Base-by-base conservation (phyloP, 2,329 filamentous ascomycete genomes). In the Ophiostoma pallidulum region DNA sequence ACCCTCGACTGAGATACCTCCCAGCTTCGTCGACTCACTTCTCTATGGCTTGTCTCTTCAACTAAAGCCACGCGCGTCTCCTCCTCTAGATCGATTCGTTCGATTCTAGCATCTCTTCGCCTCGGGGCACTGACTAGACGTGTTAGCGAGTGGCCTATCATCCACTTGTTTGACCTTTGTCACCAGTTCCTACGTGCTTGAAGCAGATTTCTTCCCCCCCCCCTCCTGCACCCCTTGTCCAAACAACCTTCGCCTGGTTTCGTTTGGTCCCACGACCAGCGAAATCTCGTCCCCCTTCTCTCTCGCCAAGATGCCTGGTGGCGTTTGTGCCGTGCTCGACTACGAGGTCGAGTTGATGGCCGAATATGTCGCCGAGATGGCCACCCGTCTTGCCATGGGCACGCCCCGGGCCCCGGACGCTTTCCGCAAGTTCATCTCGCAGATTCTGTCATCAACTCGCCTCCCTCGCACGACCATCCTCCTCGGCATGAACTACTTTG, bases 261-360 rank as follows among this genome's bases (percentile, higher is more conserved):
- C 20, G 41, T 44, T 29, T 28, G n/a, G 41, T 48, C 37, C 9
- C 16, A 26, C 4, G 36, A 43, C 45, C 41, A 26, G 32, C 41
- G 48, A 59, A 60, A 54, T 58, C 59, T 54, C 55, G 10, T n/a
- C 57, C 56, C 56, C 52, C 18, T 36, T 42, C 22, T n/a, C 22
- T 48, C 22, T 37, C 56, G 60, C 58, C 70, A 79, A 68, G 60
- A 80, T 80, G 77, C 71, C 77, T 55, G 89, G 90, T 63, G 90
- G 90, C 59, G 90, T 96, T 33, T 92, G 90, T 59, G 88, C 88
- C 60, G 86, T 94, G 69, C 79, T 96, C 67, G 90, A 95, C 72
- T 96, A 96, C 65, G 89, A 95, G 67, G 91, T 95, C 80, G 88
- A 94, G 63, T 74, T 85, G 65, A 96, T 95, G 90, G 84, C 88